Evolutionary conservation across 1,284 basidiomycete species (phyloP).

Genomic region (Malassezia furfur): DNA sequence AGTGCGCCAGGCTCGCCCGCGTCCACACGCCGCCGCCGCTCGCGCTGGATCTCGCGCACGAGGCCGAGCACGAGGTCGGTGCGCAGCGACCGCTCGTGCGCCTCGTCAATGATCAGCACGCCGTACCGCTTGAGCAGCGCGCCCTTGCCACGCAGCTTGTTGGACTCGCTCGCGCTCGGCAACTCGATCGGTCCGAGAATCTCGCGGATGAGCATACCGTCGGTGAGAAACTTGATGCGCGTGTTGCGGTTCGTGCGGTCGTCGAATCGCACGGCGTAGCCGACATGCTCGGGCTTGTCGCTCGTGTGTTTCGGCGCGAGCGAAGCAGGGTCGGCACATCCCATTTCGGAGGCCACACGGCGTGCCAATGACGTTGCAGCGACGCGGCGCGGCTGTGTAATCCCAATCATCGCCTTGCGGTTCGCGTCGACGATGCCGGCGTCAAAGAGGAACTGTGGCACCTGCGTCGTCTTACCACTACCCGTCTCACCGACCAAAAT

Average conservation of each 20-base stretch:
- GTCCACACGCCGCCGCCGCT: constrained; percentile 36
- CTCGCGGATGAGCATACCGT: constrained; percentile 90
- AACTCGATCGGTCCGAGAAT: constrained; percentile 58
- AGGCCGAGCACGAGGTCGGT: constrained; percentile 90
- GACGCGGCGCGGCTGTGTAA: constrained; percentile 83
- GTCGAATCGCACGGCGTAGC: constrained; percentile 93
- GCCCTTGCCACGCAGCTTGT: background rate
- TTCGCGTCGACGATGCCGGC: constrained; percentile 50
- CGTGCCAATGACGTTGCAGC: constrained; percentile 84
- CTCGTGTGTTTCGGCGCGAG: background rate
- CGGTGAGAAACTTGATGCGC: constrained; percentile 86
- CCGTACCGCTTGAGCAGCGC: constrained; percentile 69
- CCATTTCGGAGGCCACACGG: constrained; percentile 78
- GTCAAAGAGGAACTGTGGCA: constrained; percentile 59
- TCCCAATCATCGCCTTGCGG: constrained; percentile 30
- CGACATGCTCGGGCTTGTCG: constrained; percentile 55
- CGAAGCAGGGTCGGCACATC: constrained; percentile 47
- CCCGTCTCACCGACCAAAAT: constrained; percentile 92
- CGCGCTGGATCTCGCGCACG: constrained; percentile 57
- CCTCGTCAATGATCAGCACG: constrained; percentile 87
- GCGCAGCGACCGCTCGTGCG: constrained; percentile 86
- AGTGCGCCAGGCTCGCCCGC: constrained; percentile 41
- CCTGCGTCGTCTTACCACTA: constrained; percentile 81
- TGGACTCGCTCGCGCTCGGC: background rate
- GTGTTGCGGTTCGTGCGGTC: constrained; percentile 63